Evolutionary conservation across 257 asterid species (phyloP), one percentile per base, ranked within the genome.

Genomic region (Verbena officinalis): DNA sequence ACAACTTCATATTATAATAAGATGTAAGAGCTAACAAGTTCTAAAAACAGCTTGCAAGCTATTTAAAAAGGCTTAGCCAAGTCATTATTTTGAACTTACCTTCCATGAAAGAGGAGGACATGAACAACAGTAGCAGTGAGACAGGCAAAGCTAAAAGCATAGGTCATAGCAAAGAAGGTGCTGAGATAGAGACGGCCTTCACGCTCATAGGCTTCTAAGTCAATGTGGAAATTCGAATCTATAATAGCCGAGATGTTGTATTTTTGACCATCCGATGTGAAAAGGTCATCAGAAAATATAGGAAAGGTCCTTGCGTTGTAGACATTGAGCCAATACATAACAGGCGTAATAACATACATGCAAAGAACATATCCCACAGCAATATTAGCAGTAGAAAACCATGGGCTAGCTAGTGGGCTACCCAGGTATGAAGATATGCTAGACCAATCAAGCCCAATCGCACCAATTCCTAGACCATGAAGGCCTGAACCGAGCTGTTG

Each of bases 401-500:
- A 93, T 14, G 99, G 99, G 83, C 99, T 93, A 43, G 96, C 97
- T 61, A 93, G 74, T 11, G 99, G 99, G 82, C 99, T 93, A 7
- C 97, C 97, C 7, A 90, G 87, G 78, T 90, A 93, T 9, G 99
- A 83, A 12, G 96, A 86, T 73, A 93, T 86, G 73, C 87, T 90
- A 19, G 96, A 84, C 99, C 99, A 93, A 48, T 93, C 97, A 3
- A 93, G 84, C n/a, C 97, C 99, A 49, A 93, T 38, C 9, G 99
- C 84, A 53, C 99, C 99, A 31, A 90, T 43, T 19, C 99, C 97
- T 10, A 93, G 86, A 42, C 99, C 99, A 50, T 83, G 93, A 46
- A 93, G 90, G 3, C 99, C 99, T 0, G 99, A 93, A 59, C 99
- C 99, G 12, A 93, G 83, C 77, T 93, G 99, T 52, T 93, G 99